Percentiles rank a stretch among this genome's conserved stretches.
Conservation (phyloP, 1,284 basidiomycete genomes). For the Ustilago cynodontis region DNA sequence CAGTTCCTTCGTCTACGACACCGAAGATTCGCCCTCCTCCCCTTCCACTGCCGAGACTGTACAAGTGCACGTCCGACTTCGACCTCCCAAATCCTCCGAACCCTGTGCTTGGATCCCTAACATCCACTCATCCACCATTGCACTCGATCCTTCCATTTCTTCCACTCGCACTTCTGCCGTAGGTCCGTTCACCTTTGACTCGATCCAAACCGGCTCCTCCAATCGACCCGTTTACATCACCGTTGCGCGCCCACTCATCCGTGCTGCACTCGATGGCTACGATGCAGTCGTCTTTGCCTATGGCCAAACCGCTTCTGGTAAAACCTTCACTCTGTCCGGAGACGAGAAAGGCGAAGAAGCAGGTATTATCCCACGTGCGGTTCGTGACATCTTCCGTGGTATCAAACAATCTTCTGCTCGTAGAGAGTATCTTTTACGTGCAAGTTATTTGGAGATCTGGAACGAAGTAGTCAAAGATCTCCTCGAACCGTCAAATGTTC, state of each 20-base stretch:
- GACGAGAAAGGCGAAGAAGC: constrained; percentile 72
- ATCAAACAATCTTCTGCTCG: constrained; percentile 65
- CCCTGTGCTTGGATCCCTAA: constrained; percentile 62
- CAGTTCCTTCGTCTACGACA: constrained; percentile 60
- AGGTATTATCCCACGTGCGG: constrained; percentile 63
- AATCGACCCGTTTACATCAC: constrained; percentile 88
- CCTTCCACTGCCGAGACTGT: constrained; percentile 40
- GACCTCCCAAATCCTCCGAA: constrained; percentile 51
- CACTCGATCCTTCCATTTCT: constrained; percentile 53
- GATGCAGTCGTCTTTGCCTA: constrained; percentile 66
- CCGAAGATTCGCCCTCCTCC: constrained; percentile 8
- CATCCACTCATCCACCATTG: constrained; percentile 38
- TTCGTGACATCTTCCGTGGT: constrained; percentile 70
- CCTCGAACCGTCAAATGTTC: constrained; percentile 78
- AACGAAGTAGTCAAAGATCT: constrained; percentile 92
- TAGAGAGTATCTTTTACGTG: constrained; percentile 91
- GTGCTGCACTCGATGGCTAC: constrained; percentile 65
- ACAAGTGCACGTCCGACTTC: constrained; percentile 58
- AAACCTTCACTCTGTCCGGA: constrained; percentile 58
- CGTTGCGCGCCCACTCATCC: constrained; percentile 85
- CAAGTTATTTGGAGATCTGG: constrained; percentile 88
- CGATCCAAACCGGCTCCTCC: constrained; percentile 82
- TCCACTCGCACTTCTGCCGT: constrained; percentile 34
- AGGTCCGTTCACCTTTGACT: constrained; percentile 72
- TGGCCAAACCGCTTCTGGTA: constrained; percentile 70